Base-by-base conservation (phyloP, 2,329 filamentous ascomycete species). In the Xylariomycetidae sp. region DNA sequence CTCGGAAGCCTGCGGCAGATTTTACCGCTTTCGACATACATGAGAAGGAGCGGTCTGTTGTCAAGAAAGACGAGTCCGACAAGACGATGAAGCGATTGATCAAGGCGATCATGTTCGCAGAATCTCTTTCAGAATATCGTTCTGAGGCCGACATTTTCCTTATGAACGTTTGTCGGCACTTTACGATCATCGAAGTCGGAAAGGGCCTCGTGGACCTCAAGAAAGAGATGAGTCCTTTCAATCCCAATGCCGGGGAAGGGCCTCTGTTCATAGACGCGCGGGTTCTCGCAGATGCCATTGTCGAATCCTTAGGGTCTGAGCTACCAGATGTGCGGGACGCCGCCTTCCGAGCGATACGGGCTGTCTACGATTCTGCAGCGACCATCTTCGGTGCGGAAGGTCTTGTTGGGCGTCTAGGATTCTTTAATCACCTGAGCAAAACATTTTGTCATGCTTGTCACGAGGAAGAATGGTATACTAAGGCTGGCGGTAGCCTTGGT, bases 381-480 rank as follows among this genome's bases (percentile, higher is more conserved):
- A 80, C 78, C 6, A 87, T 98, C 20, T 88, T 97, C 45, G 89
- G 89, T 3, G 79, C 77, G 1, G 68, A 81, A 25, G 74, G 72
- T 15, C 75, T 84, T 33, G 80, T 89, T 19, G 78, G 85, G 20
- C 80, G 80, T 36, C 71, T 98, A 7, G 79, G 83, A 1, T 87
- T 98, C 61, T 98, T 98, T 63, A 74, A 73, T 38, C 82, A 90
- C 50, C 70, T 98, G 5, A 82, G 84, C 25, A 84, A 80, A 40
- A 82, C 81, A 1, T 95, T 97, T 57, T 92, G 87, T 49, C 92
- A 98, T 57, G 88, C 87, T 45, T 98, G 92, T 58, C 89, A 96
- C 50, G 88, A 92, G 50, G 90, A 98, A 57, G 92, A 98, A 51
- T 99, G 94, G 92, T 98, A 95, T 54, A 89, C 89, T 33, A 98